phyloP scores from a whole-genome alignment of 768 basidiomycete genomes.

The Agaricus sinodeliciosus region DNA sequence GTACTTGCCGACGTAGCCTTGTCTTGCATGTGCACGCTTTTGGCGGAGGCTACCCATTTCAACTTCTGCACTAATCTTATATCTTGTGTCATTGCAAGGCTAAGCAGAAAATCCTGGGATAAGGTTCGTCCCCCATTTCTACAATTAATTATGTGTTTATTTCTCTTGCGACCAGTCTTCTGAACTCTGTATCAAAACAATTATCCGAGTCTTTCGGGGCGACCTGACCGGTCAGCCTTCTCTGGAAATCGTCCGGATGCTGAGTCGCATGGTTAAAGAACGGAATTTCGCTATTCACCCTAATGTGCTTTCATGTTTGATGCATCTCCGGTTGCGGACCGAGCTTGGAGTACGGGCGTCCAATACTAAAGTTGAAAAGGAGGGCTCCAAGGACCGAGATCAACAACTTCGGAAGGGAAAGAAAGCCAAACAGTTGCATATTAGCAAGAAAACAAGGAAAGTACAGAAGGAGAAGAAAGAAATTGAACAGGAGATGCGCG shows the following conservation, averaged over 20 bases:
- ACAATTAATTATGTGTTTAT: not conserved
- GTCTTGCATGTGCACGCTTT: slow-evolving; percentile 82
- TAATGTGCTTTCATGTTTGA: slow-evolving; percentile 77
- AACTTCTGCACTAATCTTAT: slow-evolving; percentile 94
- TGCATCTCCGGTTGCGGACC: slow-evolving; percentile 79
- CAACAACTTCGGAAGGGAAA: slow-evolving; percentile 54
- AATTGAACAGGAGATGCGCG: slow-evolving; percentile 87
- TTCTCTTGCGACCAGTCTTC: slow-evolving; percentile 52
- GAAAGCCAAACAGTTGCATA: slow-evolving; percentile 56
- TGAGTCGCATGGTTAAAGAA: slow-evolving; percentile 97
- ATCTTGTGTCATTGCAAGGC: slow-evolving; percentile 72
- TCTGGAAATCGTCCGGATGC: slow-evolving; percentile 79
- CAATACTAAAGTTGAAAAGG: slow-evolving; percentile 56
- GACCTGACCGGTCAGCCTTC: slow-evolving; percentile 80
- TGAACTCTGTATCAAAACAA: slow-evolving; percentile 74
- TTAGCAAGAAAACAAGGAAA: slow-evolving; percentile 91
- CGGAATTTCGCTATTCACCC: slow-evolving; percentile 86
- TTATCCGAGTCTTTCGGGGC: slow-evolving; percentile 76
- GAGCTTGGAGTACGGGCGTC: slow-evolving; percentile 82
- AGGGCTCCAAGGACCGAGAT: slow-evolving; percentile 29
- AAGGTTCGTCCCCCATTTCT: slow-evolving; percentile 43
- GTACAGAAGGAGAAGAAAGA: slow-evolving; percentile 81
- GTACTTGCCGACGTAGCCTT: slow-evolving; percentile 65
- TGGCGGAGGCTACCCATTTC: slow-evolving; percentile 86
- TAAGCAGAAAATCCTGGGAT: slow-evolving; percentile 89